Conservation (phyloP, 257 asterid species). For the Rehmannia glutinosa region DNA sequence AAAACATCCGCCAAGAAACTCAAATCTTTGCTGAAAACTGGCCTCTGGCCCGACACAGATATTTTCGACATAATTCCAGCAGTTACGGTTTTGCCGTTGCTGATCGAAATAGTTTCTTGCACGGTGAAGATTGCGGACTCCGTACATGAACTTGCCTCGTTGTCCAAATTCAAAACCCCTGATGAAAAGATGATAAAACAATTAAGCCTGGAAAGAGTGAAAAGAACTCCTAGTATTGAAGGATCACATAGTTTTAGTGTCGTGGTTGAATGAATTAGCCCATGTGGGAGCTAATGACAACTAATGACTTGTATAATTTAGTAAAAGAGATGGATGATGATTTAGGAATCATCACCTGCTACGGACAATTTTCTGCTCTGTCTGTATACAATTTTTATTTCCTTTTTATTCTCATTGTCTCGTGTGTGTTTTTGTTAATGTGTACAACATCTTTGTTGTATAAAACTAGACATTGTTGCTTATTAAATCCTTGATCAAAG, state of each 20-base stretch:
- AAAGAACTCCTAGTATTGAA: background rate
- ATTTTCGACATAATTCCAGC: conserved; percentile 31
- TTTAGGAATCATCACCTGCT: background rate
- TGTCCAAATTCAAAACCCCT: conserved; percentile 42
- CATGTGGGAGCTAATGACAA: background rate
- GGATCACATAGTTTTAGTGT: background rate
- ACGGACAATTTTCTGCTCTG: conserved; percentile 12
- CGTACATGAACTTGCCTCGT: conserved; percentile 40
- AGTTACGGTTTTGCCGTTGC: conserved; percentile 43
- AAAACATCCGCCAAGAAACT: conserved; percentile 32
- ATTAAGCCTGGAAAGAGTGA: conserved; percentile 13
- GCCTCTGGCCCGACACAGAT: conserved; percentile 31
- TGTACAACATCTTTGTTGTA: background rate
- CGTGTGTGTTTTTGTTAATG: background rate
- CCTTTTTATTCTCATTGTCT: background rate
- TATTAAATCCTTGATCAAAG: too few relatives aligned
- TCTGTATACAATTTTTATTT: background rate
- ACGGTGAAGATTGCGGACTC: conserved; percentile 39
- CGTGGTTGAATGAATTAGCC: background rate
- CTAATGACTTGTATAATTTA: background rate
- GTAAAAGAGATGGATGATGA: background rate
- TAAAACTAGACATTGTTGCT: background rate
- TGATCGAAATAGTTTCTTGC: conserved; percentile 40
- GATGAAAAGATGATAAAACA: conserved; percentile 17
- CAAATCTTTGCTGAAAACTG: conserved; percentile 13